Percentiles rank a stretch among this genome's conserved stretches.
phyloP scores from a whole-genome alignment of 768 basidiomycete species.

The Candolleomyces eurysporus region DNA sequence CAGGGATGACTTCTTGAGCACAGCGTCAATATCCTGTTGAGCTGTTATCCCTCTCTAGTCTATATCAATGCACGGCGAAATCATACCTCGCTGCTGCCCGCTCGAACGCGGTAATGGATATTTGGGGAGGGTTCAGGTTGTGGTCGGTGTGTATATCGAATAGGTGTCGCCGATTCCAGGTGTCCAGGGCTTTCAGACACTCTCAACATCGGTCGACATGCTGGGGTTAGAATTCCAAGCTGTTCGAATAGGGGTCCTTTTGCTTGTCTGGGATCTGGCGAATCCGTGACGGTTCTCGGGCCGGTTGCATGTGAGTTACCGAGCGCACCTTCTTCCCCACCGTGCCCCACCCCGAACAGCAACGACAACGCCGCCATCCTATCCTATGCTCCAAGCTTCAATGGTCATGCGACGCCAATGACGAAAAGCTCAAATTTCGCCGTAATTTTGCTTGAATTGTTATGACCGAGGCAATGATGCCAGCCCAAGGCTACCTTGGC shows the following conservation, averaged over 20 bases:
- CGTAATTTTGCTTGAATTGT: not conserved
- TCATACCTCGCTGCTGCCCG: conserved; percentile 26
- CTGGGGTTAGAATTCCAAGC: no score
- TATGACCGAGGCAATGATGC: not conserved
- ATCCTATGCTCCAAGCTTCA: no score
- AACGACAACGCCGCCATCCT: no score
- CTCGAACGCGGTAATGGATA: conserved; percentile 31
- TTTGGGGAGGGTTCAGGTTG: conserved; percentile 27
- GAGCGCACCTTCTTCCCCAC: no score
- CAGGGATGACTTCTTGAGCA: conserved; percentile 39
- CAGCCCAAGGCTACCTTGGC: not conserved
- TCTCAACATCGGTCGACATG: no score
- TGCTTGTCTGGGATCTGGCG: no score
- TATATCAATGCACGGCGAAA: conserved; percentile 1
- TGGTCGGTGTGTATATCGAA: conserved; percentile 33
- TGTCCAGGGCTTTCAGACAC: no score
- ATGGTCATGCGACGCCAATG: no score
- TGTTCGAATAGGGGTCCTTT: no score
- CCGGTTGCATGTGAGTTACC: no score
- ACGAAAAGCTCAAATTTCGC: not conserved
- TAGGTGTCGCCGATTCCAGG: conserved; percentile 4
- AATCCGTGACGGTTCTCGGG: no score
- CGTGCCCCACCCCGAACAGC: no score
- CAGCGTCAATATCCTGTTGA: conserved; percentile 27
- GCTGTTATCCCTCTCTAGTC: not conserved